These are phyloP conservation scores for Penicillium diatomitis DNA, from an alignment of 495 filamentous ascomycete species.

Conservation along the genomic window DNA sequence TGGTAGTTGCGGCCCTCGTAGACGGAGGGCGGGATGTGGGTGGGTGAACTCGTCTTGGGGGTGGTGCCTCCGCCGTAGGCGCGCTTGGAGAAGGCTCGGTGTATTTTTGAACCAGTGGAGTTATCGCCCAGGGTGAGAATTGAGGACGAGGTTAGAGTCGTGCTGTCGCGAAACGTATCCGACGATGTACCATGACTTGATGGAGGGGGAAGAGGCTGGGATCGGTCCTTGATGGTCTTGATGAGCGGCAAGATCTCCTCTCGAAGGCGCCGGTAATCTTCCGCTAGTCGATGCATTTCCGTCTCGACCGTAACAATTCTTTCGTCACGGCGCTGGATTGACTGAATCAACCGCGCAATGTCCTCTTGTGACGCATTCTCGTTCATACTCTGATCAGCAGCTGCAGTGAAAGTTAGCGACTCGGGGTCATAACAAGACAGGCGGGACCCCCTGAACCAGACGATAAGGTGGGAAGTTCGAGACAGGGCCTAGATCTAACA, in stretches of 20 bases:
- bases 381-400: conserved; percentile 81
- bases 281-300: conserved; percentile 69
- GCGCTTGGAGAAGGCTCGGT: conserved; percentile 68
- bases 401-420: conserved; percentile 29
- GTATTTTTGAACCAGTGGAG: conserved; percentile 14
- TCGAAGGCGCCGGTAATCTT: conserved; percentile 74
- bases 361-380: conserved; percentile 85
- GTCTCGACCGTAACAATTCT: conserved; percentile 70
- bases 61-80: conserved; percentile 66
- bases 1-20: conserved; percentile 45
- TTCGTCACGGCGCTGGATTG: conserved; percentile 79
- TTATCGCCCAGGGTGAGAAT: conserved; percentile 26
- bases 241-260: conserved; percentile 88
- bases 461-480: conserved; percentile 3
- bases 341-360: conserved; percentile 77
- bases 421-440: no score
- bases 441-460: neutral
- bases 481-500: conserved; percentile 19
- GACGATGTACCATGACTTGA: conserved; percentile 22
- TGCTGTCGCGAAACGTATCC: conserved; percentile 26
- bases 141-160: conserved; percentile 35
- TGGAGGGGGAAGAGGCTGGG: conserved; percentile 68
- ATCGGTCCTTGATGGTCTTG: conserved; percentile 79
- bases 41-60: conserved; percentile 75
- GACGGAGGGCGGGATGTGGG: conserved; percentile 55